phyloP scores from a whole-genome alignment of 2,329 filamentous ascomycete species.

The Colletotrichum sp. region DNA sequence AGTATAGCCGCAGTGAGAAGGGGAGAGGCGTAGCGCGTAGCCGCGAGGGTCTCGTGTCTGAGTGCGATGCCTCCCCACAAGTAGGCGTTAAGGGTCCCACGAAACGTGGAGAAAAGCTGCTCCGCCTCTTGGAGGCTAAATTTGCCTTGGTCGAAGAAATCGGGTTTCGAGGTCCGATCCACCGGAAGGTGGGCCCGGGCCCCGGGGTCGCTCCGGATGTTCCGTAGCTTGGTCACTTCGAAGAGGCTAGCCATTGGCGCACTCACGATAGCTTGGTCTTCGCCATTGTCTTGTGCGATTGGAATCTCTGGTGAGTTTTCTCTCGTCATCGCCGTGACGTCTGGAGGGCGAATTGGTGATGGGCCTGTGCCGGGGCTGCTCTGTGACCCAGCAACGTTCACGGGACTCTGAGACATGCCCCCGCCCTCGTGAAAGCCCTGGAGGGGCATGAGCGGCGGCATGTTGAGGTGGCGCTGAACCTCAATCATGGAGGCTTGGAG shows the following conservation, averaged over 20 bases:
- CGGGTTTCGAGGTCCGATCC: constrained; percentile 22
- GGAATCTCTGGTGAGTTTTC: constrained; percentile 33
- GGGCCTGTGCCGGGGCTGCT: constrained; percentile 21
- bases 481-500: constrained; percentile 30
- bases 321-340: constrained; percentile 34
- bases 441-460: constrained; percentile 12
- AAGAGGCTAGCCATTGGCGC: constrained; percentile 37
- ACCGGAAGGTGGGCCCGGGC: constrained; percentile 19
- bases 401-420: constrained; percentile 16
- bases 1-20: constrained; percentile 35
- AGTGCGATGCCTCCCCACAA: constrained; percentile 36
- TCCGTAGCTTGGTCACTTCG: constrained; percentile 35
- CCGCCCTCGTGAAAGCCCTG: not conserved
- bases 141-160: constrained; percentile 33
- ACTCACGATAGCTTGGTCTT: constrained; percentile 32
- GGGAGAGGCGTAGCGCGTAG: constrained; percentile 31
- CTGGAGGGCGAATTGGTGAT: constrained; percentile 23
- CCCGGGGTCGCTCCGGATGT: constrained; percentile 34
- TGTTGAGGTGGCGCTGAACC: constrained; percentile 26
- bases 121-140: constrained; percentile 31
- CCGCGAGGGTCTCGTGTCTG: constrained; percentile 30
- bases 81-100: constrained; percentile 33
- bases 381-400: constrained; percentile 10
- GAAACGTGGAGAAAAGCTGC: constrained; percentile 30
- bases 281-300: constrained; percentile 19